Evolutionary conservation across 345 rosid species (phyloP), one percentile per base, ranked within the genome.

Genomic region (Arabidopsis suecica): DNA sequence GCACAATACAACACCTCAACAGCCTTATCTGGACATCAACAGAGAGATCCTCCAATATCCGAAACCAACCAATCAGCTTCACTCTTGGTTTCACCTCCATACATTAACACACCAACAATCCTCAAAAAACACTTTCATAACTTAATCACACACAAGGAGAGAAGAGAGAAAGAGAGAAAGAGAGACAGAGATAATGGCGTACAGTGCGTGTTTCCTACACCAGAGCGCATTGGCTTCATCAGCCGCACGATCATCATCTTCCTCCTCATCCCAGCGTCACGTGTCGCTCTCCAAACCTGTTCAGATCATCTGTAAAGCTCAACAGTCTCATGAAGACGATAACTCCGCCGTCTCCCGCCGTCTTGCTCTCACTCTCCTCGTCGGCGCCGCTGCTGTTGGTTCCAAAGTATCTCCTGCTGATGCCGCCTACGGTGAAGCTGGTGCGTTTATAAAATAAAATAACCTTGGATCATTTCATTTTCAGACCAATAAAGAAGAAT

Each of bases 351-450:
- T 91, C 23, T 88, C 98, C 41, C 91, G 98, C 62, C 84, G 99
- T 51, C 74, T 92, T 60, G 99, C 96, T 77, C 92, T 95, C 69
- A 88, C 96, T 3, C 85, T 88, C 30, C 92, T 95, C 80, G 78
- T 90, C 12, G 99, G 99, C 9, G 89, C 93, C 37, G 99, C 96
- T 1, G 97, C 97, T 14, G 41, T 88, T 62, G 92, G 91, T 69
- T 90, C 99, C 78, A 95, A 83, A 88, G 97, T 84, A 42, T 83
- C 97, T 42, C 97, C 99, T n/a, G 99, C 99, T 28, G 96, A 86
- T 68, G 98, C 99, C 9, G 97, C 99, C 78, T 95, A 95, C 44
- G 99, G 97, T 20, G 97, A 92, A 89, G 87, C 99, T 63, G 97
- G 97, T 91, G 72, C n/a, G 47, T 13, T 14, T 7, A 9, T 22